These are phyloP conservation scores for Suillus americanus DNA, from an alignment of 768 basidiomycete genomes.

Conservation along the genomic window DNA sequence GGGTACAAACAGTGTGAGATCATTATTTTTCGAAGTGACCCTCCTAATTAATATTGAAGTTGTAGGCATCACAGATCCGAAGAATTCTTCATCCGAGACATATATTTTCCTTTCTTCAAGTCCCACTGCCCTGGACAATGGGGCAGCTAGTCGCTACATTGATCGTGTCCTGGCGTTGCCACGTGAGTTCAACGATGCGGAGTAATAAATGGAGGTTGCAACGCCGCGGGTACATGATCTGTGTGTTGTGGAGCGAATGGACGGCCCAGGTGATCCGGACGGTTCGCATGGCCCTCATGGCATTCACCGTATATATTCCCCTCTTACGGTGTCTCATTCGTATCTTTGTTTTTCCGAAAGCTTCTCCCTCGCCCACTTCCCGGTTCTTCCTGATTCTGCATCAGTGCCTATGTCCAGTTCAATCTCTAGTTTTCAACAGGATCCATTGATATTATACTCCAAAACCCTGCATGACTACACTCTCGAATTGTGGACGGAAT, in stretches of 20 bases:
- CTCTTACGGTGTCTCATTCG: conserved; percentile 12
- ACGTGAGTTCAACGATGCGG: not conserved
- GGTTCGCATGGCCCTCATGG: conserved; percentile 8
- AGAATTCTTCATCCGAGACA: not conserved
- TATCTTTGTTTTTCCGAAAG: conserved; percentile 7
- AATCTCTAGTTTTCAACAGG: conserved; percentile 10
- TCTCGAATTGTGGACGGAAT: conserved; percentile 65
- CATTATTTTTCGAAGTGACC: not conserved
- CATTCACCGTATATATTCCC: conserved; percentile 27
- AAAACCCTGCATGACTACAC: conserved; percentile 69
- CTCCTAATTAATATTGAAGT: not conserved
- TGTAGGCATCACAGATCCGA: not conserved
- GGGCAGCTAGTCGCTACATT: no score
- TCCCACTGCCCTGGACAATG: not conserved
- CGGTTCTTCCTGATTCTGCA: conserved; percentile 4
- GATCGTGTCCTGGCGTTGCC: not conserved
- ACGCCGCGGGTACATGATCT: conserved; percentile 10
- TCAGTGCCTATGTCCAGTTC: conserved; percentile 13
- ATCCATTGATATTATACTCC: conserved; percentile 55
- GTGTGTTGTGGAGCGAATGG: conserved; percentile 27
- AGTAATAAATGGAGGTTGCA: conserved; percentile 1
- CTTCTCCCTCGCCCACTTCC: conserved; percentile 13
- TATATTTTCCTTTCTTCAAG: not conserved
- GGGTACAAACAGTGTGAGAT: conserved; percentile 4
- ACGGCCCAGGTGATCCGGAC: conserved; percentile 25